A percentile compares a stretch with the other conserved stretches of the same genome.
Conservation (phyloP, 2,329 filamentous ascomycete genomes). For the Cryphonectria nitschkei region DNA sequence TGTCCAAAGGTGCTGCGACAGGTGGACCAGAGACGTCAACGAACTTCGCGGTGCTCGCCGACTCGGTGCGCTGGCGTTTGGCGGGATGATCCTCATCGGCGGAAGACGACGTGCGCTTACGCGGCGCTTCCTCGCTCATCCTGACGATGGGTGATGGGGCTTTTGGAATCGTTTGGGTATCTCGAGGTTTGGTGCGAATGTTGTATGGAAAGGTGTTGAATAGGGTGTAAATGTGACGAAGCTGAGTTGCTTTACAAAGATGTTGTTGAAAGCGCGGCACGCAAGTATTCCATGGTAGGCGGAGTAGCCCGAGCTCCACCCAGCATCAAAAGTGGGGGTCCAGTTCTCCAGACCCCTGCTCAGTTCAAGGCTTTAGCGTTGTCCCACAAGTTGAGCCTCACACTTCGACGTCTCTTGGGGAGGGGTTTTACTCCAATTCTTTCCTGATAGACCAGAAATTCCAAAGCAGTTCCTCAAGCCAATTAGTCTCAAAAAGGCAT, state of each 20-base stretch:
- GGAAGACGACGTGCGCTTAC: constrained; percentile 43
- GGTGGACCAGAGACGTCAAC: constrained; percentile 14
- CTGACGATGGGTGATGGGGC: background rate
- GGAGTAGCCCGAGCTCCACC: constrained; percentile 23
- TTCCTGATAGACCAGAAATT: background rate
- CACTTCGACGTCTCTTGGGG: background rate
- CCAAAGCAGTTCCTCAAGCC: background rate
- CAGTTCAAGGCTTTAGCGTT: constrained; percentile 8
- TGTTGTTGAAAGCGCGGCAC: constrained; percentile 10
- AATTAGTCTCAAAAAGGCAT: background rate
- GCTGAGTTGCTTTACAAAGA: background rate
- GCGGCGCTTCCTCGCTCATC: constrained; percentile 20
- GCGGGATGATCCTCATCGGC: constrained; percentile 34
- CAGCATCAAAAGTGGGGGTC: background rate
- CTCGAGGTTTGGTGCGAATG: background rate
- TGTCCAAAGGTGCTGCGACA: constrained; percentile 9
- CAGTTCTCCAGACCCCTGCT: constrained; percentile 2
- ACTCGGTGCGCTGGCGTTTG: constrained; percentile 39
- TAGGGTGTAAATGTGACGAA: background rate
- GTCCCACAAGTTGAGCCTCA: constrained; percentile 23
- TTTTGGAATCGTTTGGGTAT: background rate
- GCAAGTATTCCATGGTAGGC: background rate
- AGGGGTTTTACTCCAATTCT: background rate
- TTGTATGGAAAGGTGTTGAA: background rate
- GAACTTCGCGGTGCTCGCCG: constrained; percentile 26